These are phyloP conservation scores for Eleusine indica DNA, from an alignment of 176 grass and related monocot genomes.

Conservation along the genomic window DNA sequence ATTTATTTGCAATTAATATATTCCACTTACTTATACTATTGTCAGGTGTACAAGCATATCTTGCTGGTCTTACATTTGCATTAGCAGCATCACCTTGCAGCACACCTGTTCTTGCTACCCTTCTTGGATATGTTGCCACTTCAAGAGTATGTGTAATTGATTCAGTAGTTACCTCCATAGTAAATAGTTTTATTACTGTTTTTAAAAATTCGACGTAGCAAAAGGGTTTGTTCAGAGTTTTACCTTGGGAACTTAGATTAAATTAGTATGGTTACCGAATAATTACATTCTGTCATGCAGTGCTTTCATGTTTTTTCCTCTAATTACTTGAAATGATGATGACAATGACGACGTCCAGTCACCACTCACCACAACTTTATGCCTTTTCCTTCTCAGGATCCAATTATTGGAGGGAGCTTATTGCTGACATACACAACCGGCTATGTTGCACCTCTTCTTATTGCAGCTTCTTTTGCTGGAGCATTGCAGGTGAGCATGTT, in stretches of 20 bases:
- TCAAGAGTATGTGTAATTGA: slow-evolving; percentile 72
- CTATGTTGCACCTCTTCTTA: slow-evolving; percentile 92
- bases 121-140: slow-evolving; percentile 91
- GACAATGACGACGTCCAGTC: slow-evolving; percentile 6
- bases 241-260: not conserved
- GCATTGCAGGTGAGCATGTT: slow-evolving; percentile 73
- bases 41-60: slow-evolving; percentile 95
- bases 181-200: not conserved
- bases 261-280: not conserved
- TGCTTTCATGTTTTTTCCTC: slow-evolving; percentile 2
- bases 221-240: not conserved
- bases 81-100: slow-evolving; percentile 96
- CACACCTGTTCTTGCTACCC: slow-evolving; percentile 94
- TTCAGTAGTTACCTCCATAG: not conserved
- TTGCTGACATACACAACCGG: slow-evolving; percentile 35
- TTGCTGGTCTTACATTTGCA: slow-evolving; percentile 96
- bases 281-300: not conserved
- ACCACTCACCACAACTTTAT: slow-evolving; percentile 27
- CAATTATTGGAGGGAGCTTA: slow-evolving; percentile 82
- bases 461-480: slow-evolving; percentile 98
- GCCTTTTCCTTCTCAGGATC: slow-evolving; percentile 66
- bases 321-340: slow-evolving; percentile 28
- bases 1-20: slow-evolving; percentile 8
- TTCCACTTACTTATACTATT: slow-evolving; percentile 32
- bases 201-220: not conserved